Conservation (phyloP, 2,329 filamentous ascomycete species). For the Aschersonia sp. region DNA sequence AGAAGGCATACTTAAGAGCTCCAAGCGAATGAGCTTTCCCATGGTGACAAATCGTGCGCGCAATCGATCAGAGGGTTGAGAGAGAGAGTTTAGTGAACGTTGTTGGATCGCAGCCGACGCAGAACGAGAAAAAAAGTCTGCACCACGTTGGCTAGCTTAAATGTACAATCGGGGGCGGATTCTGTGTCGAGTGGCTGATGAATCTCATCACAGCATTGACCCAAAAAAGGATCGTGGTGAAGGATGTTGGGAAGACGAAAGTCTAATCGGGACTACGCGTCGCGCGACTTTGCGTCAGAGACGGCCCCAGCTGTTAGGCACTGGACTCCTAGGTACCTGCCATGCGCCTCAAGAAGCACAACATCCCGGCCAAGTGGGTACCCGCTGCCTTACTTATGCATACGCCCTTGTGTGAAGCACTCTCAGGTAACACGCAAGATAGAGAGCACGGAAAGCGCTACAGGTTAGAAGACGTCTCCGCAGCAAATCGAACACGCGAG, state of each 20-base stretch:
- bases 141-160: no score
- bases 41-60: constrained; percentile 39
- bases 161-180: no score
- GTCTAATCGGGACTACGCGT: background rate
- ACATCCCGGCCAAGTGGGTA: no score
- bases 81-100: background rate
- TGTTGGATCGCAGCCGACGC: background rate
- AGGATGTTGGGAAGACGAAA: background rate
- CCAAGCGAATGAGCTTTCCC: constrained; percentile 91
- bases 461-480: no score
- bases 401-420: no score
- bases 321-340: no score
- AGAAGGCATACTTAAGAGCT: constrained; percentile 66
- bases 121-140: no score
- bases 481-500: no score
- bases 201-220: background rate
- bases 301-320: background rate
- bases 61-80: background rate
- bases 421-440: no score
- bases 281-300: background rate
- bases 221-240: background rate
- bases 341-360: no score
- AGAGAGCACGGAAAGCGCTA: no score
- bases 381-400: no score
- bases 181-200: background rate